Conservation (phyloP, 2,329 filamentous ascomycete genomes). For the Penicillium decumbens region DNA sequence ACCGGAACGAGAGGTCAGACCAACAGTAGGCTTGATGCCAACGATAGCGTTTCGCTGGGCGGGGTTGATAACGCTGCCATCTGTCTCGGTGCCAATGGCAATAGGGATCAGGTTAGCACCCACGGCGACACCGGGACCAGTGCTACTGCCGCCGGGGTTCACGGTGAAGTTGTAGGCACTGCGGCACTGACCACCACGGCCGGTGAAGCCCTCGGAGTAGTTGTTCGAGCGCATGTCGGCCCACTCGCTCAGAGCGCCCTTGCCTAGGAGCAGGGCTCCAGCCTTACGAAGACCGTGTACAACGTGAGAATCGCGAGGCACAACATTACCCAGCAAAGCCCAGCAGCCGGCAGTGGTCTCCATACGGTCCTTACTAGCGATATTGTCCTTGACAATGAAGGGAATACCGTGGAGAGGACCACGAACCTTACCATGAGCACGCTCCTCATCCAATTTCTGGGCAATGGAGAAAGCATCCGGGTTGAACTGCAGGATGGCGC, state of each 20-base stretch:
- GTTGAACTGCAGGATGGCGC: slow-evolving; percentile 59
- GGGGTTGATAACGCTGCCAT: slow-evolving; percentile 67
- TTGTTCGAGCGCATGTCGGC: slow-evolving; percentile 65
- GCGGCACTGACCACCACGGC: slow-evolving; percentile 59
- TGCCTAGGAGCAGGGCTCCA: slow-evolving; percentile 66
- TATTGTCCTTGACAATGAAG: slow-evolving; percentile 66
- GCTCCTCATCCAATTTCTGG: slow-evolving; percentile 56
- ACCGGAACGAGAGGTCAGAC: slow-evolving; percentile 60
- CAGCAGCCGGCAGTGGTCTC: slow-evolving; percentile 69
- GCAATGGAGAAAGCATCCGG: slow-evolving; percentile 64
- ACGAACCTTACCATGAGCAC: slow-evolving; percentile 52
- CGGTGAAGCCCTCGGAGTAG: slow-evolving; percentile 65
- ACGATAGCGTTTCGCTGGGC: slow-evolving; percentile 65
- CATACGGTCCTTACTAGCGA: slow-evolving; percentile 64
- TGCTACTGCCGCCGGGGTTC: slow-evolving; percentile 65
- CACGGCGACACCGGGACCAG: slow-evolving; percentile 62
- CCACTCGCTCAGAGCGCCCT: slow-evolving; percentile 69
- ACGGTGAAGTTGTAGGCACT: slow-evolving; percentile 65
- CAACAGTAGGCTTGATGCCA: slow-evolving; percentile 72
- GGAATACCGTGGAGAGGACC: slow-evolving; percentile 70
- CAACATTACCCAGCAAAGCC: slow-evolving; percentile 61
- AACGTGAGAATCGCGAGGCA: slow-evolving; percentile 64
- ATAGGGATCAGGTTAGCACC: slow-evolving; percentile 60
- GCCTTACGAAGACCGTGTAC: slow-evolving; percentile 58
- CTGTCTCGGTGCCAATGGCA: slow-evolving; percentile 68